A percentile compares a stretch with the other conserved stretches of the same genome.
Evolutionary conservation across 495 filamentous ascomycete species (phyloP).

Genomic region (Xylaria longipes): DNA sequence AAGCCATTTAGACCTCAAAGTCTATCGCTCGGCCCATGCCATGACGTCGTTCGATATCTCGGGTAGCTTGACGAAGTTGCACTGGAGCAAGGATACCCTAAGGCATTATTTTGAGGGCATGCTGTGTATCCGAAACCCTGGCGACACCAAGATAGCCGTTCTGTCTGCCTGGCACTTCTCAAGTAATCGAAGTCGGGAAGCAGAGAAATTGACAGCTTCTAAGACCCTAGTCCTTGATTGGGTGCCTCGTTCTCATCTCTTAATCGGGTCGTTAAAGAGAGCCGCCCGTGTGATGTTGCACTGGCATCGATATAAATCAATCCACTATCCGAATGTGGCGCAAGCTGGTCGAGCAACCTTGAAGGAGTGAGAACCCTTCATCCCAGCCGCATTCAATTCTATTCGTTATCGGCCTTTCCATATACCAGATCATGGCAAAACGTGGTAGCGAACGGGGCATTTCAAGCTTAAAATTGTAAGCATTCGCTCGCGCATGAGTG

Average conservation of each 20-base stretch:
- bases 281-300: neutral
- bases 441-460: neutral
- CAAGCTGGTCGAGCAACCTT: neutral
- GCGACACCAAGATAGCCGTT: neutral
- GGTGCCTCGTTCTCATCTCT: neutral
- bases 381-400: neutral
- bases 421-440: neutral
- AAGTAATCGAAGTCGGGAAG: neutral
- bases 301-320: neutral
- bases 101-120: neutral
- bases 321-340: neutral
- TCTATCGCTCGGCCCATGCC: neutral
- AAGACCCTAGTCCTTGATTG: neutral
- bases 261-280: neutral
- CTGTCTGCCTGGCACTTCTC: neutral
- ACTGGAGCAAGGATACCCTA: neutral
- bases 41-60: neutral
- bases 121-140: neutral
- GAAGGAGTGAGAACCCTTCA: neutral
- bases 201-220: neutral
- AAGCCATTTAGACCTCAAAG: neutral
- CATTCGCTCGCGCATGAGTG: neutral
- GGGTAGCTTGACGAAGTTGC: neutral
- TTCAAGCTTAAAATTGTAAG: slow-evolving; percentile 2
- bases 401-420: neutral